Conservation (phyloP, 495 filamentous ascomycete genomes). For the Pyronema omphalodes region DNA sequence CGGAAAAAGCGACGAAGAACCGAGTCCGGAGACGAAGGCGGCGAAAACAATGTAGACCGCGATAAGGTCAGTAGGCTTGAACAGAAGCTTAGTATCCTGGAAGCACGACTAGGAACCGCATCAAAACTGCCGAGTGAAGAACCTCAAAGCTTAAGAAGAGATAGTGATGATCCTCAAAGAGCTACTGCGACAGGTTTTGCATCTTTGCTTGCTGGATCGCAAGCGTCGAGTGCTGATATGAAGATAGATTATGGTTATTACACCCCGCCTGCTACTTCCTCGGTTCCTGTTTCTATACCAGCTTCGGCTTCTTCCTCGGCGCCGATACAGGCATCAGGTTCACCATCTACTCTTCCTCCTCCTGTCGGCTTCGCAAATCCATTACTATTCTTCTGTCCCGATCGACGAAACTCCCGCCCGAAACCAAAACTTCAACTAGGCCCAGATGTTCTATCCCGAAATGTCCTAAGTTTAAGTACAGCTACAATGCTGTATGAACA, state of each 20-base stretch:
- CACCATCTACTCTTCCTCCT: not conserved
- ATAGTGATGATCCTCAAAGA: not conserved
- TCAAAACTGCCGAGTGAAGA: not conserved
- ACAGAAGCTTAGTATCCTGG: constrained; percentile 2
- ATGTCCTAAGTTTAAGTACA: constrained; percentile 40
- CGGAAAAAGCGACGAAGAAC: constrained; percentile 81
- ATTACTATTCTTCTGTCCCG: not conserved
- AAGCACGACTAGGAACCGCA: not conserved
- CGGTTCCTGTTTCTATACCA: not conserved
- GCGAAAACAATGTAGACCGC: constrained; percentile 12
- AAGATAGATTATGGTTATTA: not conserved
- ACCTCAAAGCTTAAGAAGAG: not conserved
- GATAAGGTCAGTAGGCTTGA: constrained; percentile 5
- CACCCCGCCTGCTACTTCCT: not conserved
- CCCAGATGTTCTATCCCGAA: constrained; percentile 40
- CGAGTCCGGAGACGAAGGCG: constrained; percentile 17
- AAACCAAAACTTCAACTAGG: not conserved
- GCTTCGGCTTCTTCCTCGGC: not conserved
- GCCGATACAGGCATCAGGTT: not conserved
- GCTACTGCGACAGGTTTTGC: too few relatives aligned
- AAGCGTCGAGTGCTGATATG: too few relatives aligned
- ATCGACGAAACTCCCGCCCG: not conserved
- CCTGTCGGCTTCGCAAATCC: not conserved
- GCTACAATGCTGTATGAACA: constrained; percentile 48
- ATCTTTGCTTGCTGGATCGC: too few relatives aligned